Percentiles rank a stretch among this genome's conserved stretches.
Conservation (phyloP, 1,284 basidiomycete species). For the Xerocomus nothofagi region DNA sequence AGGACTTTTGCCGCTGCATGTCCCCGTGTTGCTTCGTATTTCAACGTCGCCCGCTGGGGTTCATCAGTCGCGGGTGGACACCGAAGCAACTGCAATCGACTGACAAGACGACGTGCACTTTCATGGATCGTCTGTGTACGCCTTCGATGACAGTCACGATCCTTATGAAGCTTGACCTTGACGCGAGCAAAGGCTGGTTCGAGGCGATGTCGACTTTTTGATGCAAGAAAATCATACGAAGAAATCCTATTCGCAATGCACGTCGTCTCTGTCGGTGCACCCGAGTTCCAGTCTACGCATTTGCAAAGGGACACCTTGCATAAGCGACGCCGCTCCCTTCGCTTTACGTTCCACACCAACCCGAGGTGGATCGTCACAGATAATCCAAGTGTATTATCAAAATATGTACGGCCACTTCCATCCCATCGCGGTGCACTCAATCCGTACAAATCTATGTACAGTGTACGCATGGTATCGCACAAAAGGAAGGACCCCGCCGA, state of each 20-base stretch:
- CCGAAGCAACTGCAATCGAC: too few relatives aligned
- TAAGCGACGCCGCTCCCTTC: neutral
- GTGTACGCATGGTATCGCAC: slow-evolving; percentile 10
- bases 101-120: neutral
- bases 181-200: too few relatives aligned
- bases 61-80: too few relatives aligned
- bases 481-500: neutral
- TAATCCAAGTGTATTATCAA: neutral
- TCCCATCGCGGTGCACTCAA: neutral
- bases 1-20: too few relatives aligned
- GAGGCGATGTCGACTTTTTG: too few relatives aligned
- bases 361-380: too few relatives aligned
- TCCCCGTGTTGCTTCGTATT: too few relatives aligned
- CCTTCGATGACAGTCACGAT: neutral
- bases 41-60: too few relatives aligned
- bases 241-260: neutral
- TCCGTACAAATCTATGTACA: neutral
- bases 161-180: too few relatives aligned
- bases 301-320: neutral
- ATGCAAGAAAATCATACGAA: neutral
- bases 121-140: too few relatives aligned
- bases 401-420: neutral
- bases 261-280: too few relatives aligned
- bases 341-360: too few relatives aligned
- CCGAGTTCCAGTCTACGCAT: neutral